Evolutionary conservation across 2,329 filamentous ascomycete genomes (phyloP).

Genomic region (Aureobasidium sp.): DNA sequence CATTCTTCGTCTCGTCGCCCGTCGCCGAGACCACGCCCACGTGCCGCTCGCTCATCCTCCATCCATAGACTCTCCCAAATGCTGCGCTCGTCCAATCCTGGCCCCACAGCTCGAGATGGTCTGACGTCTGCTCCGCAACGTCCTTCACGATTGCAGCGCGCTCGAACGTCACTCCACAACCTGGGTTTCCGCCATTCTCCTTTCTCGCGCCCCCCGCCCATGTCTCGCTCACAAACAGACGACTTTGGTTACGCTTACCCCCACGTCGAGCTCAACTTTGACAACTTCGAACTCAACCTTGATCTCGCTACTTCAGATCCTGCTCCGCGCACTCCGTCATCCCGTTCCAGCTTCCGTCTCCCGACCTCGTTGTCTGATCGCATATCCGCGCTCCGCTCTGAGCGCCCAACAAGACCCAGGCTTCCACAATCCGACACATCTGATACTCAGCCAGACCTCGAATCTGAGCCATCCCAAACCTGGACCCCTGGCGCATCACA

Average conservation of each 20-base stretch:
- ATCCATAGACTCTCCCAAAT: constrained; percentile 29
- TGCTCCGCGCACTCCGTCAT: constrained; percentile 16
- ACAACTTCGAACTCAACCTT: constrained; percentile 34
- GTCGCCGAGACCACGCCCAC: background rate
- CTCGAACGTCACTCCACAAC: constrained; percentile 15
- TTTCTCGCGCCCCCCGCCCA: background rate
- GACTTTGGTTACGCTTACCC: constrained; percentile 16
- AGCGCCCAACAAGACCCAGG: constrained; percentile 22
- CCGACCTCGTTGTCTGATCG: constrained; percentile 25
- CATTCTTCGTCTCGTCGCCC: background rate
- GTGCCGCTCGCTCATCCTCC: constrained; percentile 26
- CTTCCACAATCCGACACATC: background rate
- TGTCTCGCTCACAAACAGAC: constrained; percentile 8
- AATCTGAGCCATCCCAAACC: background rate
- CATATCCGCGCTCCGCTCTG: constrained; percentile 26
- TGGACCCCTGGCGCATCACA: background rate
- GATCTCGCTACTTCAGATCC: constrained; percentile 25
- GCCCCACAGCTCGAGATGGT: constrained; percentile 17
- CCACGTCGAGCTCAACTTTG: constrained; percentile 21
- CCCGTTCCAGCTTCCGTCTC: constrained; percentile 18
- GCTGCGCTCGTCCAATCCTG: constrained; percentile 22
- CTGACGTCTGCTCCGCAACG: constrained; percentile 21
- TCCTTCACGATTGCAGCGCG: constrained; percentile 16
- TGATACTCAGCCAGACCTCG: background rate
- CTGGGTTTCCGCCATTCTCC: constrained; percentile 6